These are phyloP conservation scores for Phytopythium delawarense DNA, from an alignment of 352 stramenopile species.

Conservation along the genomic window DNA sequence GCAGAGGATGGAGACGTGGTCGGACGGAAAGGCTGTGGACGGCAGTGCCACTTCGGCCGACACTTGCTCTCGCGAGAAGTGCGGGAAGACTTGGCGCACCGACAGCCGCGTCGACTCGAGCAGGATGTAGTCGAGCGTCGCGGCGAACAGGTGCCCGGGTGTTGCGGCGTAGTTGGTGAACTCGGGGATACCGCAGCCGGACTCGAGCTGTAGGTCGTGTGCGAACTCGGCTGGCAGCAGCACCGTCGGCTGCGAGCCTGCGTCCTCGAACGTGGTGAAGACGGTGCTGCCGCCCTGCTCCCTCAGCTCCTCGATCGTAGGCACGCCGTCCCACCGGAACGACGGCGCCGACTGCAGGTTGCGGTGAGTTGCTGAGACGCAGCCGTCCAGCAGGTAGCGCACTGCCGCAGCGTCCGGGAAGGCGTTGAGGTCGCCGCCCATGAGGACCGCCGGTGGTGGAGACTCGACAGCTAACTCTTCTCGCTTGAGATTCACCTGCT, in stretches of 20 bases:
- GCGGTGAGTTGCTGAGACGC: conserved; percentile 36
- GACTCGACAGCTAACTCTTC: conserved; percentile 9
- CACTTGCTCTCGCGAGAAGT: conserved; percentile 61
- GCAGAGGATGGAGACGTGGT: conserved; percentile 74
- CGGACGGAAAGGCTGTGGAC: conserved; percentile 66
- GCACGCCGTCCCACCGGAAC: conserved; percentile 42
- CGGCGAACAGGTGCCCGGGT: conserved; percentile 33
- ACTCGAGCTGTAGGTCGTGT: conserved; percentile 43
- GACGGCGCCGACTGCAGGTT: conserved; percentile 44
- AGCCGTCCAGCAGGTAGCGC: conserved; percentile 46
- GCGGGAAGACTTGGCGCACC: conserved; percentile 47
- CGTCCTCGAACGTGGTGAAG: conserved; percentile 4
- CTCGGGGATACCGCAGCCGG: conserved; percentile 51
- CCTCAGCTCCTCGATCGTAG: conserved; percentile 7
- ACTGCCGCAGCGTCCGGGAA: conserved; percentile 43
- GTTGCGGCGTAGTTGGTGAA: conserved; percentile 71
- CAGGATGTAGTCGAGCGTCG: conserved; percentile 75
- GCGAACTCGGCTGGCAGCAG: conserved; percentile 26
- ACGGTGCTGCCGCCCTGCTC: conserved; percentile 2
- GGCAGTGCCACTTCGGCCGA: conserved; percentile 58
- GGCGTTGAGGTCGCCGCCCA: conserved; percentile 73
- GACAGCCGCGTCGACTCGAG: conserved; percentile 26
- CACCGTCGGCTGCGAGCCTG: background rate
- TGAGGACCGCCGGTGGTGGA: conserved; percentile 26
- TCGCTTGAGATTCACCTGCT: conserved; percentile 25